A percentile compares a stretch with the other conserved stretches of the same genome.
phyloP scores from a whole-genome alignment of 2,329 filamentous ascomycete species.

The Amesomyces nigricolor region DNA sequence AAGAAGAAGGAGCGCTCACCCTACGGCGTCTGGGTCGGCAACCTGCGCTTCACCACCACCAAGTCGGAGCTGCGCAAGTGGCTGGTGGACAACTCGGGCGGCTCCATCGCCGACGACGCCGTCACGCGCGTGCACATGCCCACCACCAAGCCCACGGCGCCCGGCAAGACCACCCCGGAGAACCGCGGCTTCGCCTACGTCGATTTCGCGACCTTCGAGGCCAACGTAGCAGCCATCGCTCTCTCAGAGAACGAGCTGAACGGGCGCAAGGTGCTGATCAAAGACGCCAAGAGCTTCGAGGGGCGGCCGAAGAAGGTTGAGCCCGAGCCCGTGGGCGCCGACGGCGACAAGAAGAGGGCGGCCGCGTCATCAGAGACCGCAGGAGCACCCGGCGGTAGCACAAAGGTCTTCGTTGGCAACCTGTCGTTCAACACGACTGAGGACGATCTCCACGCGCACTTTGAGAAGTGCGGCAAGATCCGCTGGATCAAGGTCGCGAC shows the following conservation, averaged over 20 bases:
- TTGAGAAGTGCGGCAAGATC: conserved; percentile 77
- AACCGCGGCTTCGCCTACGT: conserved; percentile 98
- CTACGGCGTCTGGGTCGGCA: conserved; percentile 92
- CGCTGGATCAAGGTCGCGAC: conserved; percentile 83
- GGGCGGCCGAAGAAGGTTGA: conserved; percentile 71
- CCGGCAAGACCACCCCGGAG: conserved; percentile 43
- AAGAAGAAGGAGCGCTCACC: conserved; percentile 61
- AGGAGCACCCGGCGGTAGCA: conserved; percentile 38
- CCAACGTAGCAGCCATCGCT: conserved; percentile 70
- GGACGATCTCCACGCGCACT: conserved; percentile 74
- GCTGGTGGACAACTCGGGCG: conserved; percentile 66
- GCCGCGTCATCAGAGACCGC: conserved; percentile 22
- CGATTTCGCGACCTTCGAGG: conserved; percentile 70
- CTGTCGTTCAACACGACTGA: conserved; percentile 76
- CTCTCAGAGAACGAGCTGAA: conserved; percentile 77
- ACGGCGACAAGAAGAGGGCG: conserved; percentile 32
- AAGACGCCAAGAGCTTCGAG: conserved; percentile 83
- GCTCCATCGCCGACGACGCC: conserved; percentile 57
- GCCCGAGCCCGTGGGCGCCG: conserved; percentile 26
- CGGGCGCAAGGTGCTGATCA: conserved; percentile 82
- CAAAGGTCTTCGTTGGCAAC: conserved; percentile 89
- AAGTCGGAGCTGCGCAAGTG: conserved; percentile 71
- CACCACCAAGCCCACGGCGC: conserved; percentile 38
- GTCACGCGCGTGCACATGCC: conserved; percentile 86
- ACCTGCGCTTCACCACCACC: conserved; percentile 78